Percentiles rank a stretch among this genome's conserved stretches.
Conservation (phyloP, 2,329 filamentous ascomycete species). For the Conoideocrella luteorostrata region DNA sequence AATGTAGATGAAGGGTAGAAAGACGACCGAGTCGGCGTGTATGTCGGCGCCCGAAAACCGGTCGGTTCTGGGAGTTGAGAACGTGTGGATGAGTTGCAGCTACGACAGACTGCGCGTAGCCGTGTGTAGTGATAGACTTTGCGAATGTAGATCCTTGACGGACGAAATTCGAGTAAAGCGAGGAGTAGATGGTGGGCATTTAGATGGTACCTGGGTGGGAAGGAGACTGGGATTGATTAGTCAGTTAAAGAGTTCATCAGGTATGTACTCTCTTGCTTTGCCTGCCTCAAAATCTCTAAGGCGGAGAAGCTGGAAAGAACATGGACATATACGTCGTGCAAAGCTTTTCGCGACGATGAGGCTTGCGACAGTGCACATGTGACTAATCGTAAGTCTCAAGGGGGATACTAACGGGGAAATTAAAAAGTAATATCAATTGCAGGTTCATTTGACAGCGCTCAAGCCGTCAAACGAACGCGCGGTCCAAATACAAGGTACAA, state of each 20-base stretch:
- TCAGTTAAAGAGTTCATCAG: background rate
- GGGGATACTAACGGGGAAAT: conserved; percentile 53
- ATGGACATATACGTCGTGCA: background rate
- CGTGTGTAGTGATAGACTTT: conserved; percentile 94
- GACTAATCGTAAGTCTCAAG: background rate
- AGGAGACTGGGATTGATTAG: conserved; percentile 36
- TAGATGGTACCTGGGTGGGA: conserved; percentile 66
- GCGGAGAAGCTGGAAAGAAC: background rate
- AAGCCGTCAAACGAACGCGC: conserved; percentile 92
- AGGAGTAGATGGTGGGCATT: conserved; percentile 76
- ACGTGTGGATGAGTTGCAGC: conserved; percentile 79
- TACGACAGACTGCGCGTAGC: conserved; percentile 96
- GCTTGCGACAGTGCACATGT: background rate
- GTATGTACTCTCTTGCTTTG: background rate
- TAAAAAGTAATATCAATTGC: conserved; percentile 59
- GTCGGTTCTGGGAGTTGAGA: conserved; percentile 66
- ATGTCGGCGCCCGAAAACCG: conserved; percentile 54
- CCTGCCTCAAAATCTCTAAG: background rate
- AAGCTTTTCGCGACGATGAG: background rate
- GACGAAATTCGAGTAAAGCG: conserved; percentile 74
- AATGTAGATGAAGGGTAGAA: conserved; percentile 58
- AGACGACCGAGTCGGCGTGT: conserved; percentile 49
- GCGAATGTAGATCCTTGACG: conserved; percentile 80
- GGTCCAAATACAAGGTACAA: conserved; percentile 24
- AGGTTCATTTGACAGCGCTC: conserved; percentile 97